These are phyloP conservation scores for Phytophthora europaea DNA, from an alignment of 352 stramenopile species.

Conservation along the genomic window DNA sequence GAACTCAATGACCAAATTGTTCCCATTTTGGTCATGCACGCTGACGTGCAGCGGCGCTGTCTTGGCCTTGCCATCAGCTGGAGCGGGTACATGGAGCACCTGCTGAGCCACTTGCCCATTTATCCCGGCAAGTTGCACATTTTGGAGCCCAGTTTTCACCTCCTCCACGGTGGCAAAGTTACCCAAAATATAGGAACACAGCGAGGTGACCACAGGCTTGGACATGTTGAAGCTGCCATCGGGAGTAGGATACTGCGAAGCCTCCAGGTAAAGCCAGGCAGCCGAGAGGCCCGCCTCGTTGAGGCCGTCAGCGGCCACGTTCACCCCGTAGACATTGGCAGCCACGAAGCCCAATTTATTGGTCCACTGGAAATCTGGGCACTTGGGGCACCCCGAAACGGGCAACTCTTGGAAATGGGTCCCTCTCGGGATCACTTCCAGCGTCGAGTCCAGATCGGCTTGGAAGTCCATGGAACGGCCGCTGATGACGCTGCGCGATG, in stretches of 20 bases:
- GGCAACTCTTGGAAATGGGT: slow-evolving; percentile 61
- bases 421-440: slow-evolving; percentile 62
- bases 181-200: slow-evolving; percentile 78
- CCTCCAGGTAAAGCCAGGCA: slow-evolving; percentile 57
- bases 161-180: slow-evolving; percentile 76
- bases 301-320: slow-evolving; percentile 60
- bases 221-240: slow-evolving; percentile 34
- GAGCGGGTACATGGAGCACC: slow-evolving; percentile 29
- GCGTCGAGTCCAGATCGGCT: slow-evolving; percentile 48
- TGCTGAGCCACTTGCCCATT: slow-evolving; percentile 43
- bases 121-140: slow-evolving; percentile 67
- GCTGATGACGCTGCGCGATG: slow-evolving; percentile 44
- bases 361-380: slow-evolving; percentile 55
- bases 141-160: slow-evolving; percentile 54
- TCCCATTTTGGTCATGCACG: slow-evolving; percentile 68
- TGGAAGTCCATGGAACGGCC: slow-evolving; percentile 71
- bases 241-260: slow-evolving; percentile 58
- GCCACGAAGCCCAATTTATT: slow-evolving; percentile 58
- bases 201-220: slow-evolving; percentile 65
- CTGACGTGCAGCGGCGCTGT: slow-evolving; percentile 68
- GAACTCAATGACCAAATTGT: slow-evolving; percentile 81
- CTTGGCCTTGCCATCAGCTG: slow-evolving; percentile 26
- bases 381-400: slow-evolving; percentile 45
- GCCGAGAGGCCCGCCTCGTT: slow-evolving; percentile 66
- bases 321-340: slow-evolving; percentile 65